Percentiles rank a stretch among this genome's conserved stretches.
These are phyloP conservation scores for Kurtzmaniella quercitrusa DNA, from an alignment of 1,139 yeast species.

Conservation along the genomic window DNA sequence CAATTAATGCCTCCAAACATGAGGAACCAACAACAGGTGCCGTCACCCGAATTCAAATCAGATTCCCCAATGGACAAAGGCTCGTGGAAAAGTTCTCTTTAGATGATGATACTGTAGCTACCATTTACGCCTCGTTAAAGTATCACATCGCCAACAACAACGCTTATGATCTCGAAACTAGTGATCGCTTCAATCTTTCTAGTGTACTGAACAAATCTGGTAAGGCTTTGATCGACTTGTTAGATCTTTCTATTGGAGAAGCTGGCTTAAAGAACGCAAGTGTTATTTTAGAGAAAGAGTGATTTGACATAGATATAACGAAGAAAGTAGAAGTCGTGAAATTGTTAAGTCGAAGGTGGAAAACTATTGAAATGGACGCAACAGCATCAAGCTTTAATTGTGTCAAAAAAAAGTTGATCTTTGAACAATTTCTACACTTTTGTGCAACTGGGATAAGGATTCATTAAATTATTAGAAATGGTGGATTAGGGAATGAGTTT, in stretches of 20 bases:
- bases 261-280: conserved; percentile 83
- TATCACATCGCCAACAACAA: conserved; percentile 49
- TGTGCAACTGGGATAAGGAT: no score
- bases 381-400: no score
- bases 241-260: conserved; percentile 60
- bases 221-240: conserved; percentile 54
- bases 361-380: no score
- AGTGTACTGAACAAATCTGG: conserved; percentile 62
- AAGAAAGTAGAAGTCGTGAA: conserved; percentile 3
- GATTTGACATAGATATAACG: conserved; percentile 10
- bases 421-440: no score
- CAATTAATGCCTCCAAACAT: conserved; percentile 47
- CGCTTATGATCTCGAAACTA: conserved; percentile 43
- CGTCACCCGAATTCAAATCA: conserved; percentile 77
- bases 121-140: conserved; percentile 41
- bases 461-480: no score
- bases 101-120: conserved; percentile 46
- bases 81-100: conserved; percentile 67
- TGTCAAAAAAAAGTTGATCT: no score
- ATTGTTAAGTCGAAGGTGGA: neutral
- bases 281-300: conserved; percentile 62
- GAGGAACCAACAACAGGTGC: conserved; percentile 51
- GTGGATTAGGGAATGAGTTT: no score
- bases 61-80: conserved; percentile 84
- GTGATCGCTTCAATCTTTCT: conserved; percentile 46